Conservation (phyloP, 768 basidiomycete genomes). For the Epithele typhae region DNA sequence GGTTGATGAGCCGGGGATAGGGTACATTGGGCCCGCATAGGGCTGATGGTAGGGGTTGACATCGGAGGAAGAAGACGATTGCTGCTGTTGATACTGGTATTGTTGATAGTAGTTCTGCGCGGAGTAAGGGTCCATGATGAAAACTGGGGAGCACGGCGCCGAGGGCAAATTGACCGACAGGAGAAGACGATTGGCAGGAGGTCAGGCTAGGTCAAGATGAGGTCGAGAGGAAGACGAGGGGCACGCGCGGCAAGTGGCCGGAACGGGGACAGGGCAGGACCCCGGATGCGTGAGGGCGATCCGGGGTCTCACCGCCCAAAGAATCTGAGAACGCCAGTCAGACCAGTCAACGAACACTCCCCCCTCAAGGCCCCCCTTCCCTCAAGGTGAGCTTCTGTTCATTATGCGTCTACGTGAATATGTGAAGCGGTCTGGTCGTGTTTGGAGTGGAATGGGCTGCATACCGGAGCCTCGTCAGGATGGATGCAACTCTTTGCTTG, state of each 20-base stretch:
- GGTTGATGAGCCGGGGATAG: constrained; percentile 57
- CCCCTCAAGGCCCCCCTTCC: constrained; percentile 22
- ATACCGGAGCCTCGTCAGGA: background rate
- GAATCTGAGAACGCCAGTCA: constrained; percentile 2
- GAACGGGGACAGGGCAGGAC: background rate
- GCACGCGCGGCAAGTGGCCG: background rate
- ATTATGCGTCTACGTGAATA: background rate
- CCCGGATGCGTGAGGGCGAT: background rate
- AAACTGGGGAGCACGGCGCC: background rate
- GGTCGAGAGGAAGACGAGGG: too few relatives aligned
- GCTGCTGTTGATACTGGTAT: constrained; percentile 34
- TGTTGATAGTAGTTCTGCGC: constrained; percentile 45
- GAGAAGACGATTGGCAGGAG: background rate
- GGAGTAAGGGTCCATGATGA: constrained; percentile 25
- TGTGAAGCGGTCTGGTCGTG: too few relatives aligned
- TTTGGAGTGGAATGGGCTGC: too few relatives aligned
- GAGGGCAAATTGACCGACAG: constrained; percentile 4
- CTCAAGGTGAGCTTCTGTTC: constrained; percentile 33
- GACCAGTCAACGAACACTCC: constrained; percentile 27
- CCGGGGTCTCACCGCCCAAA: constrained; percentile 6
- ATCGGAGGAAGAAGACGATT: constrained; percentile 33
- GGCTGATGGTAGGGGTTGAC: constrained; percentile 81
- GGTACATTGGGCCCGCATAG: constrained; percentile 71
- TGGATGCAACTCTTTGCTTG: constrained; percentile 10
- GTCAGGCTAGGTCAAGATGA: background rate